Percentiles rank a stretch among this genome's conserved stretches.
Evolutionary conservation across 441 rosid species (phyloP).

Genomic region (Erodium trifolium): DNA sequence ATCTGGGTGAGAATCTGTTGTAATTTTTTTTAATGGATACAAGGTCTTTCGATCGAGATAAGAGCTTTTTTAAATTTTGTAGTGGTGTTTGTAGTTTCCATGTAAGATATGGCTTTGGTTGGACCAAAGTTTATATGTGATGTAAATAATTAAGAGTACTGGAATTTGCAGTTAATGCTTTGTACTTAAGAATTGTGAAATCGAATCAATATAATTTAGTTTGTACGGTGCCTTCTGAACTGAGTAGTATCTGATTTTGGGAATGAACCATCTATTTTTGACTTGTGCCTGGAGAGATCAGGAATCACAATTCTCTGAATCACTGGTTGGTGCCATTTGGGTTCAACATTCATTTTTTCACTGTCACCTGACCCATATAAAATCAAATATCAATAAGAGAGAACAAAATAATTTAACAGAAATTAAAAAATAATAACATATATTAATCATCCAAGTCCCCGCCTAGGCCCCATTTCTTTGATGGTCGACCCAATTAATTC

Average conservation of each 20-base stretch:
- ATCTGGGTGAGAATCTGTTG: conserved; percentile 4
- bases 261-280: too few relatives aligned
- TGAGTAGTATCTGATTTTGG: neutral
- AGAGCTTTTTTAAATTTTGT: neutral
- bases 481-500: too few relatives aligned
- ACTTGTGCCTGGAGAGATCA: too few relatives aligned
- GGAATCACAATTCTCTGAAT: neutral
- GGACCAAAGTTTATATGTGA: neutral
- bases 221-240: neutral
- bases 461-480: too few relatives aligned
- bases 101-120: conserved; percentile 1
- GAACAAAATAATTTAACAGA: neutral
- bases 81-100: conserved; percentile 5
- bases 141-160: conserved; percentile 6
- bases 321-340: neutral
- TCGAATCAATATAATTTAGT: neutral
- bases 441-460: neutral
- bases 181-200: neutral
- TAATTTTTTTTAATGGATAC: neutral
- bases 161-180: neutral
- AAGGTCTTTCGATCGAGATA: neutral
- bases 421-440: neutral
- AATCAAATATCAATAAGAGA: neutral
- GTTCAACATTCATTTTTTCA: neutral
- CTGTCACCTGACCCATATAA: neutral